Percentiles rank a stretch among this genome's conserved stretches.
These are phyloP conservation scores for Pseudocercospora fuligena DNA, from an alignment of 2,329 filamentous ascomycete species.

Conservation along the genomic window DNA sequence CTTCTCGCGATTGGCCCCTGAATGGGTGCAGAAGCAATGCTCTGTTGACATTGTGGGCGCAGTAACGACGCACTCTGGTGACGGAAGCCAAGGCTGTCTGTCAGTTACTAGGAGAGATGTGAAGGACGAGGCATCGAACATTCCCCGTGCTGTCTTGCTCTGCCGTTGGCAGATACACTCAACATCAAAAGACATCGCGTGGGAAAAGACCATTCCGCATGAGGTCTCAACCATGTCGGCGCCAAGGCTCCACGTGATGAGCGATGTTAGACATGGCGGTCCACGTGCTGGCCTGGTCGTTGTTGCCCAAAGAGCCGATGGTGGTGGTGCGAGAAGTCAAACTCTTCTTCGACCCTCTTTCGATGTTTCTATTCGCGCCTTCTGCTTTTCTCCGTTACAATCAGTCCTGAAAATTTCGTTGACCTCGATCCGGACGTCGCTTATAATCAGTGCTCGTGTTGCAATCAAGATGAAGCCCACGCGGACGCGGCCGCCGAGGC, in stretches of 20 bases:
- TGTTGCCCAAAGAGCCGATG: neutral
- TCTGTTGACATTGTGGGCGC: neutral
- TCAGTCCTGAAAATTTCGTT: neutral
- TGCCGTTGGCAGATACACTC: neutral
- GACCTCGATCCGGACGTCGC: neutral
- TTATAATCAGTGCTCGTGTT: neutral
- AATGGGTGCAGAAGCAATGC: neutral
- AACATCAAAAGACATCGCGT: neutral
- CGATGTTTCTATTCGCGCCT: neutral
- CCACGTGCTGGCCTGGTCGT: neutral
- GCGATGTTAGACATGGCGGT: neutral
- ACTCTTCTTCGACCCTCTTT: neutral
- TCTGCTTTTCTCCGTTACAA: neutral
- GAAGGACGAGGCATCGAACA: neutral
- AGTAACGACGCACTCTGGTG: neutral
- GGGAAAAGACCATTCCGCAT: too few relatives aligned
- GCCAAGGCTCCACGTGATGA: slow-evolving; percentile 2
- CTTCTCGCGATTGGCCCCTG: neutral
- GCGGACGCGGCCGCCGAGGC: neutral
- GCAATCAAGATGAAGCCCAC: slow-evolving; percentile 7
- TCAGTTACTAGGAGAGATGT: neutral
- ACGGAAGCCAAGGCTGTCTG: neutral
- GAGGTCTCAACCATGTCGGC: neutral
- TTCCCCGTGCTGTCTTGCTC: neutral
- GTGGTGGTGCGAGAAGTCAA: neutral